Evolutionary conservation across 1,139 yeast genomes (phyloP).

Genomic region (Wickerhamomyces sp.): DNA sequence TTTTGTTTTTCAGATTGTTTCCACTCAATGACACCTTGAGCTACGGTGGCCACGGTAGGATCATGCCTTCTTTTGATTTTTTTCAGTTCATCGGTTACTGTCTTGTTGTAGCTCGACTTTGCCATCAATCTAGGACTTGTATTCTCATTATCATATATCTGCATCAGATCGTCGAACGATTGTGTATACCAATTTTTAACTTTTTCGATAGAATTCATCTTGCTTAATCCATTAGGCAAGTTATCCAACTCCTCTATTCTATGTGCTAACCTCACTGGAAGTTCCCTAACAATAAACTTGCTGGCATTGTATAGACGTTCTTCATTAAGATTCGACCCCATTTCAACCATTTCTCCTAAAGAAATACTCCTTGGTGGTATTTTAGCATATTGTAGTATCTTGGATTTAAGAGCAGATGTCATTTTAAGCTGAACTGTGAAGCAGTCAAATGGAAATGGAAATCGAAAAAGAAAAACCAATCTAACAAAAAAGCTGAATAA

Average conservation of each 20-base stretch:
- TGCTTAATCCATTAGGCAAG: conserved; percentile 69
- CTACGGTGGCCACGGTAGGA: conserved; percentile 90
- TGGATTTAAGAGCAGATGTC: conserved; percentile 16
- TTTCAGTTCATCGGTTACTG: conserved; percentile 61
- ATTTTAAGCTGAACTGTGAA: too few relatives aligned
- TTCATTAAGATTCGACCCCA: conserved; percentile 73
- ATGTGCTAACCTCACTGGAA: conserved; percentile 83
- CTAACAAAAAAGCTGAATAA: background rate
- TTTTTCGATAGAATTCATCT: conserved; percentile 69
- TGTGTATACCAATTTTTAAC: conserved; percentile 92
- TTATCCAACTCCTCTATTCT: conserved; percentile 81
- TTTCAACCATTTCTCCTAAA: conserved; percentile 87
- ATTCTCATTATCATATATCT: conserved; percentile 24
- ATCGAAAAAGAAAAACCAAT: background rate
- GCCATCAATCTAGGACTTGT: conserved; percentile 9
- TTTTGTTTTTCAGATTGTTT: conserved; percentile 47
- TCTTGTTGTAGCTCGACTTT: conserved; percentile 56
- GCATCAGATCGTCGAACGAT: conserved; percentile 75
- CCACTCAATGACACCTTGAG: conserved; percentile 93
- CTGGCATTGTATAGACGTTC: conserved; percentile 82
- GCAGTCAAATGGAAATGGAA: too few relatives aligned
- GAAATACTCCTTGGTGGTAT: conserved; percentile 84
- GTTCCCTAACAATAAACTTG: conserved; percentile 79
- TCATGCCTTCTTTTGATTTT: conserved; percentile 82
- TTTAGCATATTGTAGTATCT: conserved; percentile 56